A percentile compares a stretch with the other conserved stretches of the same genome.
Evolutionary conservation across 2,329 filamentous ascomycete species (phyloP).

Genomic region (Colletotrichum lini): DNA sequence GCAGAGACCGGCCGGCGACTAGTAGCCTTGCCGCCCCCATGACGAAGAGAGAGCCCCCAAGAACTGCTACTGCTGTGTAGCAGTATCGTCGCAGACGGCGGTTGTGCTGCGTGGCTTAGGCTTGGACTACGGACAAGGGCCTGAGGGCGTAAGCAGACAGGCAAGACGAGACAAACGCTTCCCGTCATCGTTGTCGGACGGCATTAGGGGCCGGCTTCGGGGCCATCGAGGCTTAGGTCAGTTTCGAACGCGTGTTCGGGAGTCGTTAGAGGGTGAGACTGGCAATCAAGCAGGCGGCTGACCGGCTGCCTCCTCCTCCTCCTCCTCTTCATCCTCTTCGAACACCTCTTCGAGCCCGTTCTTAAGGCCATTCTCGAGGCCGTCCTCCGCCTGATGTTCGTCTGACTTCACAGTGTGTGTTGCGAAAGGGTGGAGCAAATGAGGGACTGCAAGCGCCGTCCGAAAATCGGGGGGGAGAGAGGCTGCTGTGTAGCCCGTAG

Average conservation of each 20-base stretch:
- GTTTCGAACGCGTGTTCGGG: neutral
- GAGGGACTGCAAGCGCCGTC: conserved; percentile 40
- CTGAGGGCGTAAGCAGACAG: neutral
- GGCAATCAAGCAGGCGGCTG: conserved; percentile 16
- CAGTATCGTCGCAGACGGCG: conserved; percentile 14
- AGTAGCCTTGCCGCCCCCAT: neutral
- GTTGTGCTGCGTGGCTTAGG: conserved; percentile 8
- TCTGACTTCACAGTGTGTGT: neutral
- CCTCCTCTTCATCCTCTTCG: conserved; percentile 1
- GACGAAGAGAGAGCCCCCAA: neutral
- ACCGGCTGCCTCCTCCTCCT: conserved; percentile 22
- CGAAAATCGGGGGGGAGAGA: conserved; percentile 10
- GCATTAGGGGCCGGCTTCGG: conserved; percentile 31
- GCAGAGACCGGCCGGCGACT: neutral
- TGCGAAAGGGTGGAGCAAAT: neutral
- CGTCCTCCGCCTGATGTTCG: conserved; percentile 6
- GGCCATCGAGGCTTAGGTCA: conserved; percentile 4
- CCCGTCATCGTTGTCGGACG: conserved; percentile 15
- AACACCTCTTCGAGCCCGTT: neutral
- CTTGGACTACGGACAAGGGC: no score
- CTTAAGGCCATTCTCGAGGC: conserved; percentile 4
- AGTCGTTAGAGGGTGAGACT: conserved; percentile 33
- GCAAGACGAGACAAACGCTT: conserved; percentile 9
- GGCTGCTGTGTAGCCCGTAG: conserved; percentile 17
- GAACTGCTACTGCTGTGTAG: no score